Conservation (phyloP, 768 basidiomycete species). For the Phanerodontia chrysosporium region DNA sequence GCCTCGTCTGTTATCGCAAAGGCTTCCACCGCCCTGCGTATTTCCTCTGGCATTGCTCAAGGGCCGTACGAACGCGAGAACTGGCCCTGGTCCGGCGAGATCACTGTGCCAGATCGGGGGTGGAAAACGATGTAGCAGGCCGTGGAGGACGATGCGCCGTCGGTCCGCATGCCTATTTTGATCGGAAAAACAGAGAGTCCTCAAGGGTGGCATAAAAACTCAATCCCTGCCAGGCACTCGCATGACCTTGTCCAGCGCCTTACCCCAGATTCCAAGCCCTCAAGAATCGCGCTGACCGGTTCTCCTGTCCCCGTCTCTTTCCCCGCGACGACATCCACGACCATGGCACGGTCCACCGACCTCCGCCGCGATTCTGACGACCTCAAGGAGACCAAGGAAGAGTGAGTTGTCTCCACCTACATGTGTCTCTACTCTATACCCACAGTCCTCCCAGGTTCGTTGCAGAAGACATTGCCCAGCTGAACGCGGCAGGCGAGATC, state of each 20-base stretch:
- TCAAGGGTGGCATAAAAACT: not conserved
- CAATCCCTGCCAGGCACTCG: not conserved
- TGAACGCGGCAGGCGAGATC: conserved; percentile 40
- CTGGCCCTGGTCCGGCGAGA: not conserved
- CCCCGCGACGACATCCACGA: not conserved
- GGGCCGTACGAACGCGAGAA: not conserved
- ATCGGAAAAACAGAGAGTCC: conserved; percentile 8
- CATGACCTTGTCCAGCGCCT: conserved; percentile 8
- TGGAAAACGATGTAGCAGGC: not conserved
- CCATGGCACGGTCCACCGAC: conserved; percentile 4
- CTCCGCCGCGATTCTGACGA: conserved; percentile 2
- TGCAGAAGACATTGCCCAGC: conserved; percentile 13
- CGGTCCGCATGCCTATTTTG: conserved; percentile 4
- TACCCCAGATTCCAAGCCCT: not conserved
- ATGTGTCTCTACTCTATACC: not conserved
- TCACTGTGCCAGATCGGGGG: conserved; percentile 1
- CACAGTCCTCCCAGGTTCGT: not conserved
- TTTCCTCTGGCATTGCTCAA: too few species aligned
- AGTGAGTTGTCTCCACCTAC: not conserved
- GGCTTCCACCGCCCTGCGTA: not conserved
- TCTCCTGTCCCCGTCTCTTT: not conserved
- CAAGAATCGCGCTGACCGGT: conserved; percentile 1
- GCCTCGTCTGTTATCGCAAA: not conserved
- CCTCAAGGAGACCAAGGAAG: conserved; percentile 10
- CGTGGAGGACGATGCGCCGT: not conserved